These are phyloP conservation scores for Penicillium sumatraense DNA, from an alignment of 2,329 filamentous ascomycete species.

Conservation along the genomic window DNA sequence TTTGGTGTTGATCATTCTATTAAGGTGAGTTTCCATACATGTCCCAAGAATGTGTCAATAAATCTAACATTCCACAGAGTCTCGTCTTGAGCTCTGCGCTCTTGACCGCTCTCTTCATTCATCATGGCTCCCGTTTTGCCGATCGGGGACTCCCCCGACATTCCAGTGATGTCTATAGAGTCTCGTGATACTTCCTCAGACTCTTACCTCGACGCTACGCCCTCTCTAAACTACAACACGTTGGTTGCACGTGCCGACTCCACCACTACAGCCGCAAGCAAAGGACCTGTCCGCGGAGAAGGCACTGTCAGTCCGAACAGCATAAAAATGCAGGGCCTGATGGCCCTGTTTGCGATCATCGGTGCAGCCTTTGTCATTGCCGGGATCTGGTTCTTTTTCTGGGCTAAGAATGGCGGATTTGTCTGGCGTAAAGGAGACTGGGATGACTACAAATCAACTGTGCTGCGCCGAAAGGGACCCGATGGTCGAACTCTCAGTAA, in stretches of 20 bases:
- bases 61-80: constrained; percentile 22
- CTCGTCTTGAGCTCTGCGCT: constrained; percentile 42
- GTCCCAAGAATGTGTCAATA: constrained; percentile 8
- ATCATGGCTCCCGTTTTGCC: constrained; percentile 38
- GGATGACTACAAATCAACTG: constrained; percentile 98
- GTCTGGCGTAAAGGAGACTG: constrained; percentile 83
- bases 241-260: constrained; percentile 35
- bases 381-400: constrained; percentile 98
- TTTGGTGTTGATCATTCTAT: constrained; percentile 18
- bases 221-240: constrained; percentile 31
- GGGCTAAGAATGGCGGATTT: constrained; percentile 95
- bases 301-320: constrained; percentile 46
- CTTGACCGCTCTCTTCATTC: constrained; percentile 33
- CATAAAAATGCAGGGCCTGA: constrained; percentile 66
- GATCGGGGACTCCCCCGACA: constrained; percentile 27
- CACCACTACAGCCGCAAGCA: constrained; percentile 20
- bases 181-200: constrained; percentile 16
- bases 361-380: constrained; percentile 74
- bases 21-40: constrained; percentile 13
- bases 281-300: constrained; percentile 30
- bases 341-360: constrained; percentile 84
- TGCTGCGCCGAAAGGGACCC: constrained; percentile 83
- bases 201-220: constrained; percentile 11
- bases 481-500: constrained; percentile 85
- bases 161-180: constrained; percentile 25